A percentile compares a stretch with the other conserved stretches of the same genome.
Evolutionary conservation across 2,329 filamentous ascomycete genomes (phyloP).

Genomic region (Endoconidiophora laricicola): DNA sequence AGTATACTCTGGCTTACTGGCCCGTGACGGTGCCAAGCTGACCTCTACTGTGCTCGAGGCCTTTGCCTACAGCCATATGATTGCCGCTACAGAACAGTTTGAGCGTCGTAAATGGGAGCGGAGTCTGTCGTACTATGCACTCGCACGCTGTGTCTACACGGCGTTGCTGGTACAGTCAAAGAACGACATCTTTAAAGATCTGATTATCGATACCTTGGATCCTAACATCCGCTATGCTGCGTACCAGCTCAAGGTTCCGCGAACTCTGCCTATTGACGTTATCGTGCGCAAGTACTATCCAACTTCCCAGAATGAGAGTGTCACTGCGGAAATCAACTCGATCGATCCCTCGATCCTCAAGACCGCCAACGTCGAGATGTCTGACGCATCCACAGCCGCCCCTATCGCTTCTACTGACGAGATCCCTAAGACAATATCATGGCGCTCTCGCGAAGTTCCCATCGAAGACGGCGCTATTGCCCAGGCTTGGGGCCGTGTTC

Average conservation of each 20-base stretch:
- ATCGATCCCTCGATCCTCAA: conserved; percentile 52
- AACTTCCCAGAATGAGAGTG: conserved; percentile 33
- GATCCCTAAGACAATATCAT: conserved; percentile 59
- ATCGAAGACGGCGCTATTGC: conserved; percentile 90
- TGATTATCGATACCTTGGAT: conserved; percentile 73
- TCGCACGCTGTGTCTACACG: conserved; percentile 67
- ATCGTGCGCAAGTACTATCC: conserved; percentile 72
- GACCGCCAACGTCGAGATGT: conserved; percentile 22
- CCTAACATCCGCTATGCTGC: conserved; percentile 88
- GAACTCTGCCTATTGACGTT: conserved; percentile 63
- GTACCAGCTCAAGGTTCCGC: conserved; percentile 76
- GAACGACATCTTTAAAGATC: conserved; percentile 69
- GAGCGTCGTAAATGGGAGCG: conserved; percentile 76
- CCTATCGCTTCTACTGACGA: conserved; percentile 34
- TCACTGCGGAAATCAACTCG: conserved; percentile 52
- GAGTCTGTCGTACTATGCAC: conserved; percentile 60
- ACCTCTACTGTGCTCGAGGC: conserved; percentile 67
- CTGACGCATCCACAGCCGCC: conserved; percentile 28
- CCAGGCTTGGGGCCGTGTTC: conserved; percentile 57
- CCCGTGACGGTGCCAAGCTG: conserved; percentile 41
- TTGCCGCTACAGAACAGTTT: conserved; percentile 63
- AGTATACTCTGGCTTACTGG: conserved; percentile 49
- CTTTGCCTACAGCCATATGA: conserved; percentile 61
- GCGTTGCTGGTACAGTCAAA: conserved; percentile 46
- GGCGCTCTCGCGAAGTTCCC: conserved; percentile 71